Percentiles rank a stretch among this genome's conserved stretches.
Evolutionary conservation across 2,329 filamentous ascomycete genomes (phyloP).

Genomic region (Ceratocystis diversiconidia): DNA sequence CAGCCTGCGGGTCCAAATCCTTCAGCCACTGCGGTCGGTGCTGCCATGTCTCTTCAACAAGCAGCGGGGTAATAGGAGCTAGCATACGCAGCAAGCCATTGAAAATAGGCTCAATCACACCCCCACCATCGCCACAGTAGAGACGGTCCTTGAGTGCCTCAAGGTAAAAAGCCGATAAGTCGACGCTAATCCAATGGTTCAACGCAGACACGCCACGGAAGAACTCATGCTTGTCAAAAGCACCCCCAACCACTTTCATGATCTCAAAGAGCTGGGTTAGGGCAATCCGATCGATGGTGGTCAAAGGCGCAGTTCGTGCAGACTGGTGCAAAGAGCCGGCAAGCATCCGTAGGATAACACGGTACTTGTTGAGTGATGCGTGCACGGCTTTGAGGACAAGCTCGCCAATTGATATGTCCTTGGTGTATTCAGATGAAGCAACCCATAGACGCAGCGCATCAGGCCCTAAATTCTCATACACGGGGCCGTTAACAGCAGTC

Average conservation of each 20-base stretch:
- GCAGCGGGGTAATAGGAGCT: constrained; percentile 62
- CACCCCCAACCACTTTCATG: constrained; percentile 47
- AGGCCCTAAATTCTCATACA: constrained; percentile 61
- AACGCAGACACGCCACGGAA: constrained; percentile 59
- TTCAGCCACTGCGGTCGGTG: constrained; percentile 53
- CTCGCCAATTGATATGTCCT: constrained; percentile 70
- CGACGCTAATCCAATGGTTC: constrained; percentile 66
- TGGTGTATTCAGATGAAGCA: constrained; percentile 80
- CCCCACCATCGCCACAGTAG: constrained; percentile 64
- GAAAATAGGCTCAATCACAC: constrained; percentile 52
- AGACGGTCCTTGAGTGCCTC: constrained; percentile 83
- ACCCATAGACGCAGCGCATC: constrained; percentile 86
- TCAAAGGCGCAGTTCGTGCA: constrained; percentile 37
- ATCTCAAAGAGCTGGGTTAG: constrained; percentile 57
- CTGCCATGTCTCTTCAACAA: constrained; percentile 82
- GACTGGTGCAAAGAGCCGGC: constrained; percentile 56
- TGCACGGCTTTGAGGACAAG: constrained; percentile 65
- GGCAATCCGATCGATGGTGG: constrained; percentile 58
- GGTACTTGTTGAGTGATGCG: constrained; percentile 66
- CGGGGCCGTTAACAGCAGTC: constrained; percentile 21
- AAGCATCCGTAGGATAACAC: constrained; percentile 80
- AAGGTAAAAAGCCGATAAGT: constrained; percentile 87
- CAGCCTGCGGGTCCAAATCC: background rate
- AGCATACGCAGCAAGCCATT: constrained; percentile 63
- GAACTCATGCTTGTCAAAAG: constrained; percentile 64